Evolutionary conservation across 768 basidiomycete species (phyloP).

Genomic region (Pleurotus djamor): DNA sequence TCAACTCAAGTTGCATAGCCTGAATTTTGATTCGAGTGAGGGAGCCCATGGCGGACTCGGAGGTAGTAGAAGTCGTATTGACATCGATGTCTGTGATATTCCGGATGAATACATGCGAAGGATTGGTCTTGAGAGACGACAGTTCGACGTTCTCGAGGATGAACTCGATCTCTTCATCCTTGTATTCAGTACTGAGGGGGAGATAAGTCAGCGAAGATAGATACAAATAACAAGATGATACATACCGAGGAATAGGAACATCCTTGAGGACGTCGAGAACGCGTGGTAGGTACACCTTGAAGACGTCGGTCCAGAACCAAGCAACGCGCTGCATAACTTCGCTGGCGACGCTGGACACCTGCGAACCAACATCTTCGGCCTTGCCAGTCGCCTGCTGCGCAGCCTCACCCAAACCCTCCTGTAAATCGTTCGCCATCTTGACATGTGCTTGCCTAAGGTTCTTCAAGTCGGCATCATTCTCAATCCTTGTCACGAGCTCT

Average conservation of each 20-base stretch:
- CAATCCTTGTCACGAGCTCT: slow-evolving; percentile 43
- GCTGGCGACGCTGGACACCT: neutral
- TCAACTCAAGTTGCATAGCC: slow-evolving; percentile 60
- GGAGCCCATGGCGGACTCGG: slow-evolving; percentile 54
- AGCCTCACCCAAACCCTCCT: slow-evolving; percentile 32
- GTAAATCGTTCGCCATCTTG: slow-evolving; percentile 46
- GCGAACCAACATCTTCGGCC: slow-evolving; percentile 15
- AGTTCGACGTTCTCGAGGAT: slow-evolving; percentile 75
- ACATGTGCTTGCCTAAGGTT: slow-evolving; percentile 44
- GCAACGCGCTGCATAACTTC: slow-evolving; percentile 54
- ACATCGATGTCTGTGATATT: slow-evolving; percentile 36
- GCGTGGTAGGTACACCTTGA: slow-evolving; percentile 76
- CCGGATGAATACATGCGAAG: slow-evolving; percentile 20
- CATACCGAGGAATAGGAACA: slow-evolving; percentile 67
- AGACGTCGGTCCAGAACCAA: slow-evolving; percentile 82
- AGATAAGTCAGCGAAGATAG: neutral
- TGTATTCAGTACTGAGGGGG: slow-evolving; percentile 62
- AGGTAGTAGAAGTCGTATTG: slow-evolving; percentile 30
- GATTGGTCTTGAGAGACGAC: slow-evolving; percentile 63
- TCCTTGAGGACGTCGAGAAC: slow-evolving; percentile 49
- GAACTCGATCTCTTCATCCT: slow-evolving; percentile 66
- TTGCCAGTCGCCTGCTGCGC: slow-evolving; percentile 37
- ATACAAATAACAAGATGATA: neutral
- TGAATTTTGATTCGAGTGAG: slow-evolving; percentile 66
- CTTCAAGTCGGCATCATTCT: slow-evolving; percentile 47